Evolutionary conservation across 352 stramenopile species (phyloP), one percentile per base, ranked within the genome.

Genomic region (Albugo laibachii): DNA sequence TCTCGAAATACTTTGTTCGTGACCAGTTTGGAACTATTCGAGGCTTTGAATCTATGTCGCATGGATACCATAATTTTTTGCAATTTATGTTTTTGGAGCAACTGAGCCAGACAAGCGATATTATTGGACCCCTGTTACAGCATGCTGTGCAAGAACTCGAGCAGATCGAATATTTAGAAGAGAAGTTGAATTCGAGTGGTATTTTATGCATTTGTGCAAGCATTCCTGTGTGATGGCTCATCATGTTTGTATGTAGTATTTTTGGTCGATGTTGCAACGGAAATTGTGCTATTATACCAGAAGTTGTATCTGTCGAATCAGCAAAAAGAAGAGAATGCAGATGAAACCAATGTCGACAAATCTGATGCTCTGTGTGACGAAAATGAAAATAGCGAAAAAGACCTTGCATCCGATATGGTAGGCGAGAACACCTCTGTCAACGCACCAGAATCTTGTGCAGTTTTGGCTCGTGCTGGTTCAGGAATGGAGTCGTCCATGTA

Each of bases 31-130:
- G 78, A 40, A 91, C 78, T 14, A 91, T 91, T 49, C 74, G 78
- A 18, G 78, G 78, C 46, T 87, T 91, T 36, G 78, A 91, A 47
- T 81, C 68, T 1, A 85, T 91, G 68, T 86, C 74, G 0, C 74
- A 91, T 52, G 78, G 78, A n/a, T 91, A 91, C 49, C 78, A 91
- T 65, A 91, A 91, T 55, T 91, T 91, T 19, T 54, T 91, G 16
- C 78, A 91, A 55, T 91, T 85, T 47, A 91, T 91, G 78, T 55
- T 91, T 18, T 50, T 91, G 12, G 78, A 91, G 48, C 74, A 91
- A 49, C 62, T 87, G 37, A 69, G 74, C n/a, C 87, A 91, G 45
- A 65, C 76, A 46, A 68, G 64, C 12, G 36, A 55, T 13, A 79
- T 86, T 31, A 46, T 91, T 16, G 60, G 85, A 10, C 57, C 67